A percentile compares a stretch with the other conserved stretches of the same genome.
Conservation (phyloP, 2,329 filamentous ascomycete genomes). For the Arthrobotrys megalospora region DNA sequence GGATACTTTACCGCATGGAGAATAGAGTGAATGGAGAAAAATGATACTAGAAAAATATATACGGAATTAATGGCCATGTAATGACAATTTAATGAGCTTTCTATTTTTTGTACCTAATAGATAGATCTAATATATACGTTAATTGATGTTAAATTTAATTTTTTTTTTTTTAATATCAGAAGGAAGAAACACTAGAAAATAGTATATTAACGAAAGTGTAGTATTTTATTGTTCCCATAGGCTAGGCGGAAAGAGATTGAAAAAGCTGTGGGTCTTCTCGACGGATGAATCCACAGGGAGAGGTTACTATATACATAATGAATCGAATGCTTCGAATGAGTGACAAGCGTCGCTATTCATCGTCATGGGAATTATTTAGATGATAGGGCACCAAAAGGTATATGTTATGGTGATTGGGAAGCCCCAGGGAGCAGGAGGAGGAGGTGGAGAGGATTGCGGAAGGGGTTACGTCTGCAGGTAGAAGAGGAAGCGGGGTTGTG, state of each 20-base stretch:
- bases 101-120: slow-evolving; percentile 17
- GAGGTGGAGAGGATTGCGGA: neutral
- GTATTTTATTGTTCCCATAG: neutral
- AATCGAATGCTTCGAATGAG: slow-evolving; percentile 12
- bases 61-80: slow-evolving; percentile 36
- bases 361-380: neutral
- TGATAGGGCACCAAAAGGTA: neutral
- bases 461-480: slow-evolving; percentile 19
- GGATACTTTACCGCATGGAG: neutral
- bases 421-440: neutral
- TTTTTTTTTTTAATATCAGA: slow-evolving; percentile 20
- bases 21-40: neutral
- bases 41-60: slow-evolving; percentile 9
- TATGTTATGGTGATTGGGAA: neutral
- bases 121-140: slow-evolving; percentile 33
- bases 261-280: neutral
- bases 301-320: slow-evolving; percentile 8
- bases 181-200: slow-evolving; percentile 19
- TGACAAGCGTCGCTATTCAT: neutral
- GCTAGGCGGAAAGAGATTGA: neutral
- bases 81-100: slow-evolving; percentile 35
- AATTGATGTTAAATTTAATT: slow-evolving; percentile 23
- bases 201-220: slow-evolving; percentile 13
- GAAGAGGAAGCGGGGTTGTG: neutral
- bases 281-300: neutral